Evolutionary conservation across 768 basidiomycete species (phyloP), one percentile per base, ranked within the genome.

Genomic region (Collybia sordida): DNA sequence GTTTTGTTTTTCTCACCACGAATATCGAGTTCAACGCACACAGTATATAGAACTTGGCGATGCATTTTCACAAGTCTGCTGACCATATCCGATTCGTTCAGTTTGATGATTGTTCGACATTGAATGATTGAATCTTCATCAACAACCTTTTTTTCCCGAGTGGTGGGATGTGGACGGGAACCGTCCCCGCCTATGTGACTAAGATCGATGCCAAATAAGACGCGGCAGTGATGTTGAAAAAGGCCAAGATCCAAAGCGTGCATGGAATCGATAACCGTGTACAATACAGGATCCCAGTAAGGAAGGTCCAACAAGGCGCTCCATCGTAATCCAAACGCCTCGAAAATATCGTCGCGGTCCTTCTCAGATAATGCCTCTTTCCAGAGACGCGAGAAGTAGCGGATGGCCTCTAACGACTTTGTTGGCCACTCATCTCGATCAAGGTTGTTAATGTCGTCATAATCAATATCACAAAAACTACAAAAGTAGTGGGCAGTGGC

Each of bases 281-380:
- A 58, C 1, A 27, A 45, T 19, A 60, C 49, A 6, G 65, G 59
- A 21, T 64, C 44, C 67, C 67, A 69, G 45, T 68, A 66, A 4
- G 65, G 58, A 12, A 69, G 53, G 3, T 51, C 31, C 4, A 61
- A 53, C 1, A 72, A 58, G 0, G 59, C 41, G 2, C 66, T 62
- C 64, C 64, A 72, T 27, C 27, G 5, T 11, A 27, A 27, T 5
- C 27, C 27, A 11, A 27, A 27, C 5, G 27, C 27, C 6, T 27
- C 27, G 11, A 27, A 27, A 11, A 27, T 27, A 5, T 27, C 27
- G 5, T 11, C 11, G 6, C 11, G 27, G 6, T 27, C 6, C 11
- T 27, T 27, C 27, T 27, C 27, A 27, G 5, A 5, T 11, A 5
- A 5, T 5, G 27, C 27, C 5, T 27, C 11, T 11, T 27, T 27